Conservation (phyloP, 768 basidiomycete species). For the Cubamyces sp. region DNA sequence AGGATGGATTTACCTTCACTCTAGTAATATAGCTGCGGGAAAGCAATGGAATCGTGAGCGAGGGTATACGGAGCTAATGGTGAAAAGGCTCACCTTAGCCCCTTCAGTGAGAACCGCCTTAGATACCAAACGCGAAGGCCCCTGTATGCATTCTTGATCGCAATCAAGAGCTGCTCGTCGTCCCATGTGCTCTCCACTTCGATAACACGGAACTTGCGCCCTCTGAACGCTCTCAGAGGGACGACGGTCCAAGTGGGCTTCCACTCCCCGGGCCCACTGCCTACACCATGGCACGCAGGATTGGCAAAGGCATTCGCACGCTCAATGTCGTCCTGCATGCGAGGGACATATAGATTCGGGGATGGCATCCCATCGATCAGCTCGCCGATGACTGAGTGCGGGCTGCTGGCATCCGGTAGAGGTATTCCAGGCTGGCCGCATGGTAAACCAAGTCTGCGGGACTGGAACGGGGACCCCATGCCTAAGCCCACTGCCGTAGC, state of each 20-base stretch:
- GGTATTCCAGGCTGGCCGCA: neutral
- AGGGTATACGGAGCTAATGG: no score
- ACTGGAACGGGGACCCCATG: slow-evolving; percentile 1
- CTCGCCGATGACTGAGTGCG: neutral
- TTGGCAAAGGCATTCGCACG: neutral
- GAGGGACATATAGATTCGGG: neutral
- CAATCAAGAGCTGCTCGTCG: slow-evolving; percentile 16
- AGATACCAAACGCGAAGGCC: slow-evolving; percentile 8
- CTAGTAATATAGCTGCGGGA: neutral
- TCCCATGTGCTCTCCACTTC: slow-evolving; percentile 12
- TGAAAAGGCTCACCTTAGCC: neutral
- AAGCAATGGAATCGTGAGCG: neutral
- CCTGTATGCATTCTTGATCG: slow-evolving; percentile 16
- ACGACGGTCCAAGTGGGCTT: slow-evolving; percentile 3
- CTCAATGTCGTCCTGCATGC: neutral
- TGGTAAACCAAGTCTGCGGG: neutral
- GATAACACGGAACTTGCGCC: neutral
- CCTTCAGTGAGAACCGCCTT: slow-evolving; percentile 18
- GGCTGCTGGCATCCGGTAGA: neutral
- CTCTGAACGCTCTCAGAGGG: slow-evolving; percentile 11
- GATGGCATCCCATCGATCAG: neutral
- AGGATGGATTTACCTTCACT: neutral
- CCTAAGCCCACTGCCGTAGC: slow-evolving; percentile 1
- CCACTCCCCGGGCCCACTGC: neutral
- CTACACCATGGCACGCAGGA: neutral